These are phyloP conservation scores for Venturia carpophila DNA, from an alignment of 2,329 filamentous ascomycete species.

Conservation along the genomic window DNA sequence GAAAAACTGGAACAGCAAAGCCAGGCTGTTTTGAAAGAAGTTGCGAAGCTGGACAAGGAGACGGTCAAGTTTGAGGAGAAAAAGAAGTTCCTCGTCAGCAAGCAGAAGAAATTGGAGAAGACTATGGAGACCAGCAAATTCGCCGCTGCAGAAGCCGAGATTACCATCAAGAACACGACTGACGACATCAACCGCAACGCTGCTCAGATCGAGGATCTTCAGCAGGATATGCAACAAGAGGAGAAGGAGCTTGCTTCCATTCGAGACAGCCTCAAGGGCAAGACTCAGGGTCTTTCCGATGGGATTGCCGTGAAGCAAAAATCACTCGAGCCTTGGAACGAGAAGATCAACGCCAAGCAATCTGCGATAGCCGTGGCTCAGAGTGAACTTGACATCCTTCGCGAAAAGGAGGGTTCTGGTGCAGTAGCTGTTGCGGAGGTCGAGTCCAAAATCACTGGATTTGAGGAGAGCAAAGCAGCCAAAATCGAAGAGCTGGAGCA, in stretches of 20 bases:
- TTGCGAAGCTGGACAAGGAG: slow-evolving; percentile 91
- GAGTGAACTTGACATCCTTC: slow-evolving; percentile 85
- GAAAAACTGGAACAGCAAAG: slow-evolving; percentile 75
- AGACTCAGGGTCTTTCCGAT: slow-evolving; percentile 90
- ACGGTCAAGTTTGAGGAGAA: slow-evolving; percentile 97
- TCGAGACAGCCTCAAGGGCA: slow-evolving; percentile 81
- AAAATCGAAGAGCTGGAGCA: slow-evolving; percentile 71
- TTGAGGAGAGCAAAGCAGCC: slow-evolving; percentile 60
- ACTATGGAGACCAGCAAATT: slow-evolving; percentile 69
- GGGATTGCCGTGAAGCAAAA: slow-evolving; percentile 90
- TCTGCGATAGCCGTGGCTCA: slow-evolving; percentile 90
- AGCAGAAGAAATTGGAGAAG: slow-evolving; percentile 93
- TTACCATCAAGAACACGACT: slow-evolving; percentile 67
- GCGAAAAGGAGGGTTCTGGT: slow-evolving; percentile 81
- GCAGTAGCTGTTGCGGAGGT: slow-evolving; percentile 77
- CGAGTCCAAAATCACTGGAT: slow-evolving; percentile 65
- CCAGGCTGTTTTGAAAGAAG: slow-evolving; percentile 72
- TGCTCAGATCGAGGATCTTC: slow-evolving; percentile 66
- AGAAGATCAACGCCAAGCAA: slow-evolving; percentile 93
- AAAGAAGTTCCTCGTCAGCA: slow-evolving; percentile 82
- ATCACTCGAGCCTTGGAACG: slow-evolving; percentile 89
- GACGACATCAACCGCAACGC: slow-evolving; percentile 71
- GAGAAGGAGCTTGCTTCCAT: slow-evolving; percentile 78
- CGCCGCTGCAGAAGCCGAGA: slow-evolving; percentile 64
- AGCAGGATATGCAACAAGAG: slow-evolving; percentile 66